Base-by-base conservation (phyloP, 345 rosid species). In the Iberis pinnata region DNA sequence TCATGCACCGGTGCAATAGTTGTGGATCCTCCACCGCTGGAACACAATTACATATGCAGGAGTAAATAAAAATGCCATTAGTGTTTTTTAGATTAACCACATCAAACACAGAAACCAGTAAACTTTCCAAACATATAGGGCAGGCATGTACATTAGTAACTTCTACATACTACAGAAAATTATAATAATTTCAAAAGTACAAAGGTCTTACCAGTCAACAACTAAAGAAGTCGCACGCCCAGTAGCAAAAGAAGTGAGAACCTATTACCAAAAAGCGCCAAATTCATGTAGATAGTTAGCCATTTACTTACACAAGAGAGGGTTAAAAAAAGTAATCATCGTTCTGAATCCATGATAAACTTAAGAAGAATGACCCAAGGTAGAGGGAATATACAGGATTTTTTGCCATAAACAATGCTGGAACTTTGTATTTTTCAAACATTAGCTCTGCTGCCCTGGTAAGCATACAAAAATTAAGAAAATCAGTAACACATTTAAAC, bases 191-290 rank as follows among this genome's bases (percentile, higher is more conserved):
- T 17, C 4, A 9, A 36, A 52, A 29, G 27, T 8, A 64, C 7
- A 65, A 4, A 18, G 53, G 43, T 38, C 11, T 40, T 73, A 89
- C 94, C 94, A 67, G 71, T 93, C 99, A 61, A 93, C 97, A 60
- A 93, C 99, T 46, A 93, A 71, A n/a, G 97, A 82, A 46, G 99
- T 88, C 15, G 99, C 86, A 39, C 99, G 99, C 12, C 98, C 98
- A 64, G 95, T 81, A 27, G 98, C 95, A 77, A 92, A 92, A 43
- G 98, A 92, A 12, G 97, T 88, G 64, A 93, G 88, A 61, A 93
- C 97, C 97, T 89, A 76, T 49, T 46, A 76, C 63, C 43, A 29
- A 54, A 38, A 58, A 26, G 41, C 22, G 8, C 41, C 36, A 27
- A 46, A 72, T 7, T 48, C 53, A 46, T 56, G 54, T 25, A 64